Evolutionary conservation across 768 basidiomycete species (phyloP).

Genomic region (Daedalea quercina): DNA sequence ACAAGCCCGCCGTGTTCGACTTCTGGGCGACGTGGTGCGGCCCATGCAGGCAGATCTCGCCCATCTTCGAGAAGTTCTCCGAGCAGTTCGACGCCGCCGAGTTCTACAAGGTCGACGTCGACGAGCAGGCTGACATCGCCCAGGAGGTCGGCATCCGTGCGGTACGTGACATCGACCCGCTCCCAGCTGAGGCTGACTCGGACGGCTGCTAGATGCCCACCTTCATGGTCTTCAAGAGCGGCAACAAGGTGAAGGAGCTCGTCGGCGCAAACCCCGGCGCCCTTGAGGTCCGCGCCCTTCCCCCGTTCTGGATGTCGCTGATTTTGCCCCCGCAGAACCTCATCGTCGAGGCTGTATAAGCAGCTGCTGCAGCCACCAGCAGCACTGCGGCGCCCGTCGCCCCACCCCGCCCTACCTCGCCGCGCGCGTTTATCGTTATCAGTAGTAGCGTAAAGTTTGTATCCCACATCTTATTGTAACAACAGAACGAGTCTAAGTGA

Average conservation of each 20-base stretch:
- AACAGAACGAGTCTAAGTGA: not conserved
- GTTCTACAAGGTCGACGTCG: constrained; percentile 75
- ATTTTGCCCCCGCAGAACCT: not conserved
- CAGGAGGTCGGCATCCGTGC: constrained; percentile 56
- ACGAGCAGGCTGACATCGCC: constrained; percentile 44
- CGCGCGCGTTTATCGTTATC: not conserved
- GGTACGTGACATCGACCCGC: constrained; percentile 31
- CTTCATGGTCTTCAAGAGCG: constrained; percentile 31
- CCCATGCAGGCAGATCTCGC: constrained; percentile 61
- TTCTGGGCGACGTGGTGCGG: constrained; percentile 80
- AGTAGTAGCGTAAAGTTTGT: not conserved
- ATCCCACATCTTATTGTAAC: constrained; percentile 2
- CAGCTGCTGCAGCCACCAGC: not conserved
- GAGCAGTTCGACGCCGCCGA: constrained; percentile 30
- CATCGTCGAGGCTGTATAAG: not conserved
- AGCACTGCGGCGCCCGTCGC: not conserved
- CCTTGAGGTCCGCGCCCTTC: constrained; percentile 31
- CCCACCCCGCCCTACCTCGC: not conserved
- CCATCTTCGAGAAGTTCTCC: constrained; percentile 56
- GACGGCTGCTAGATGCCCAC: constrained; percentile 35
- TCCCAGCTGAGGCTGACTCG: constrained; percentile 23
- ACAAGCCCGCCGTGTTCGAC: constrained; percentile 49
- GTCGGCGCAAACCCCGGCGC: constrained; percentile 41
- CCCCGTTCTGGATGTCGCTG: not conserved
- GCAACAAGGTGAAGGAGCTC: constrained; percentile 28